These are phyloP conservation scores for Globisporangium iwayamae DNA, from an alignment of 352 stramenopile genomes.

Conservation along the genomic window DNA sequence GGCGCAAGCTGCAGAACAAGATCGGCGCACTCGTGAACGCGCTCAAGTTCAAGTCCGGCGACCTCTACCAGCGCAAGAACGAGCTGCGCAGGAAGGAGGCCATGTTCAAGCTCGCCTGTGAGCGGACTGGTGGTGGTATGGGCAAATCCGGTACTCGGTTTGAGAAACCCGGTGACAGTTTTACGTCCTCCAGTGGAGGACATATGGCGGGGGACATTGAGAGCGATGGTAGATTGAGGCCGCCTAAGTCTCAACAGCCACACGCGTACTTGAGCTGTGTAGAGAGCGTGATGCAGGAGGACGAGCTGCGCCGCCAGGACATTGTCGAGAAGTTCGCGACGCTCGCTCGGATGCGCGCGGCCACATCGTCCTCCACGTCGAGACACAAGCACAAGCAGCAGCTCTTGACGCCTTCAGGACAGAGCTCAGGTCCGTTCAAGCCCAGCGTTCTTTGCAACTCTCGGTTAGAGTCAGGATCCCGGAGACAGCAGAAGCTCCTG, in stretches of 20 bases:
- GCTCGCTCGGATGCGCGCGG: conserved; percentile 18
- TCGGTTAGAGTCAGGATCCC: neutral
- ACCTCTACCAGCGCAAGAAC: conserved; percentile 74
- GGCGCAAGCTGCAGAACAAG: conserved; percentile 46
- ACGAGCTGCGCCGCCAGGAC: conserved; percentile 57
- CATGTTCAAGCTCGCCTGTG: conserved; percentile 24
- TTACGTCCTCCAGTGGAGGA: neutral
- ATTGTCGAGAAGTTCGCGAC: conserved; percentile 42
- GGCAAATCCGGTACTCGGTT: neutral
- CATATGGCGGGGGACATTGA: neutral
- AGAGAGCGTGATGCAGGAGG: conserved; percentile 33
- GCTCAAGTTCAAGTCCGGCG: conserved; percentile 59
- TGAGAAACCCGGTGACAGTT: neutral
- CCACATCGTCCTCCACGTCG: conserved; percentile 8
- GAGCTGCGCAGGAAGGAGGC: conserved; percentile 62
- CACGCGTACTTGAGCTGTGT: conserved; percentile 25
- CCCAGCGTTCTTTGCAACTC: neutral
- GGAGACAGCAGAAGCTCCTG: conserved; percentile 8
- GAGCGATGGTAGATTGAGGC: neutral
- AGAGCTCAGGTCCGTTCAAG: neutral
- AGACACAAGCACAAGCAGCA: conserved; percentile 18
- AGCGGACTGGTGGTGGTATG: conserved; percentile 2
- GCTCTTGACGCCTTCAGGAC: neutral
- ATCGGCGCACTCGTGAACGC: conserved; percentile 50
- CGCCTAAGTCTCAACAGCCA: neutral